Base-by-base conservation (phyloP, 2,329 filamentous ascomycete species). In the Ophiognomonia clavigignenti-juglandacearum region DNA sequence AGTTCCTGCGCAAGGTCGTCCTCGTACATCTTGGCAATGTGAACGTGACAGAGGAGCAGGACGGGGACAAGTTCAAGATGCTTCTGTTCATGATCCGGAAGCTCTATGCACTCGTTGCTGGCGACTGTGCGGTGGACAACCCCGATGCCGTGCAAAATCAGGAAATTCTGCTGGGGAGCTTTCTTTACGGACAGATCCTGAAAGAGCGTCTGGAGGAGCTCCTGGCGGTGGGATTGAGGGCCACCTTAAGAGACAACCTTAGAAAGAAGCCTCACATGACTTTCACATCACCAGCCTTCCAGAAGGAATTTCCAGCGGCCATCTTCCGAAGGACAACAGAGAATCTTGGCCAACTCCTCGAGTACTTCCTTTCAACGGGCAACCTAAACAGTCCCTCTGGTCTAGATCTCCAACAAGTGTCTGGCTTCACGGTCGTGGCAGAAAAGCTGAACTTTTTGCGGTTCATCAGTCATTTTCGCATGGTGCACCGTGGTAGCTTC, bases 401-500 rank as follows among this genome's bases (percentile, higher is more conserved):
- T 54, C 76, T 98, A 34, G 93, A 98, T 75, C 68, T 96, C 60
- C 93, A 97, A 63, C 93, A 98, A 67, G 85, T 86, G 0, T 93
- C 92, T 11, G 93, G 93, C 53, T 98, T 95, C 66, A 95, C 89
- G 0, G 90, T 98, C 42, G 91, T 97, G 43, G 93, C 93, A 3
- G 93, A 98, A 65, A 97, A 97, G 76, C 92, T 98, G 64, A 98
- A 98, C 71, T 98, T 97, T 65, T 82, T 95, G 61, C 88, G 93
- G 59, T 98, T 97, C 71, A 95, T 98, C 71, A 93, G 88, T 66
- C 93, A 98, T 67, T 98, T 98, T 78, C 86, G 93, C 56, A 96
- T 96, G 90, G 89, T 98, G 48, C 93, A 98, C 72, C 83, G 93
- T 82, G 93, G 93, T 74, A 93, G 89, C 63, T 98, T 98, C 78